Base-by-base conservation (phyloP, 768 basidiomycete genomes). In the Phanerodontia chrysosporium region DNA sequence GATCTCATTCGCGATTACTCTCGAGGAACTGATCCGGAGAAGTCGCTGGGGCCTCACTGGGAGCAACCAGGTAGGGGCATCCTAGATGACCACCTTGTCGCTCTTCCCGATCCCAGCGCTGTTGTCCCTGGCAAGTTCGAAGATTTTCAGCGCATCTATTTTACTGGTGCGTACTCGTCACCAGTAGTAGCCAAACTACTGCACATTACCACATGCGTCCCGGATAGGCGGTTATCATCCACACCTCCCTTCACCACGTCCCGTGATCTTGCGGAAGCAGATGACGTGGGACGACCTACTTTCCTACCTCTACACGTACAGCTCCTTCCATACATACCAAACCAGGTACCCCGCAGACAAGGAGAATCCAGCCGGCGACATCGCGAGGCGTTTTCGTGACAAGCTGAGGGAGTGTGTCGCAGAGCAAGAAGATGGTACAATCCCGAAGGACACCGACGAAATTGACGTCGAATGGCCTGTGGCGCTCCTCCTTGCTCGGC, bases 61-160 rank as follows among this genome's bases (percentile, higher is more conserved):
- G 81, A 93, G 64, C 84, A 86, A 27, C 92, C 92, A 0, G 92
- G 92, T 14, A 79, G 92, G 13, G 82, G 81, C 0, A 86, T 92
- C 61, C 78, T 94, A 22, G 86, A 90, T 55, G 78, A 78, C 6
- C 83, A 89, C 66, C 80, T 94, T 2, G 76, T 84, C 7, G 83
- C 83, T 28, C 79, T 93, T 18, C 89, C 86, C 0, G 78, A 80
- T 44, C 82, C 86, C 18, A 52, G 61, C 6, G 60, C 64, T 8
- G 63, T 77, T 51, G 64, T 74, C 46, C 73, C 73, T 4, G 70
- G 66, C 45, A 67, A 67, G 0, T 76, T 83, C 55, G 67, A 65
- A 27, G 72, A 78, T 27, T 75, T 83, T 52, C 73, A 82, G 44
- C 75, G 85, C 13, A 74, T 82, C 1, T 87, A 79, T 66, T 89